Base-by-base conservation (phyloP, 2,329 filamentous ascomycete species). In the Scedosporium dehoogii region DNA sequence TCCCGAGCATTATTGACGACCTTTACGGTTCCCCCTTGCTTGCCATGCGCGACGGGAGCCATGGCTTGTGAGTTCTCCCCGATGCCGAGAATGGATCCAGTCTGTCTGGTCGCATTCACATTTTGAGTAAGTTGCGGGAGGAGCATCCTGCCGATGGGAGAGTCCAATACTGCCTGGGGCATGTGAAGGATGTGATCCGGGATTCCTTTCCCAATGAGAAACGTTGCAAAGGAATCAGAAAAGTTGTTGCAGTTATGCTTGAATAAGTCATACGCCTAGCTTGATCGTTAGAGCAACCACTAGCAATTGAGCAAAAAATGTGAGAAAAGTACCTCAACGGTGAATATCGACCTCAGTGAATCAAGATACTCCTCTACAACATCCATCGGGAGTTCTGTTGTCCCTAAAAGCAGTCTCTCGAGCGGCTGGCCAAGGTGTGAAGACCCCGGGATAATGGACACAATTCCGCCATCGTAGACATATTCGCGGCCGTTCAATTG, bases 221-320 rank as follows among this genome's bases (percentile, higher is more conserved):
- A 97, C 73, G 90, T 94, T 65, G 91, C 80, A 67, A 97, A 87
- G 65, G 96, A 92, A 70, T 97, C 93, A 3, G 90, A 91, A 74
- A 97, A 99, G 74, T 97, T 97, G 77, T 97, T 99, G 78, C 93
- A 97, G 72, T 99, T 99, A 74, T 97, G 92, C 68, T 77, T 90
- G 73, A 84, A 96, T 4, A 97, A 78, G 70, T 97, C 91, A 70
- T 97, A 97, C 0, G 90, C 89, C 84, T 91, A 27, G 6, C 46
- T 33, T 29, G 38, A 27, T 27, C 1, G 25, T 14, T 42, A n/a
- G 10, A 12, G 16, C 25, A 61, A 55, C 59, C 60, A 33, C 29
- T 33, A 33, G 29, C 7, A 33, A 33, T 33, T 2, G 2, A 2
- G 29, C 6, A 9, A 33, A 33, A 9, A 3, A 1, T 9, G 29